Conservation (phyloP, 768 basidiomycete species). For the Pulveroboletus ravenelii region DNA sequence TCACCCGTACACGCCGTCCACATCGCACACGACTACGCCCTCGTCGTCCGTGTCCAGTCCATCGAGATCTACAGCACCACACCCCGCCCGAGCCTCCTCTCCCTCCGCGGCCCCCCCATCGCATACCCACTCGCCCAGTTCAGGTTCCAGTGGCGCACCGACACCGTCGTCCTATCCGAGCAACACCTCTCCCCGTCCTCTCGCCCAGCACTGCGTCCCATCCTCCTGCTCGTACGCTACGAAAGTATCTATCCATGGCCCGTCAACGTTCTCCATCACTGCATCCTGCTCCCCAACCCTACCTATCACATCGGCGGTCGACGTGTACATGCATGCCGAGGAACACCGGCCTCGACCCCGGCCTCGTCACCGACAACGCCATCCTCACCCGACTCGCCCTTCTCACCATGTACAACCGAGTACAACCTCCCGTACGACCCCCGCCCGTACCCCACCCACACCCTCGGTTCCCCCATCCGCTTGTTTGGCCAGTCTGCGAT, state of each 20-base stretch:
- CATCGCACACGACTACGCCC: slow-evolving; percentile 38
- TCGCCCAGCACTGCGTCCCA: slow-evolving; percentile 17
- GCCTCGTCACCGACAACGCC: not conserved
- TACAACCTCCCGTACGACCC: slow-evolving; percentile 45
- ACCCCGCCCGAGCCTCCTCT: slow-evolving; percentile 19
- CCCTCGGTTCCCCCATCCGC: slow-evolving; percentile 52
- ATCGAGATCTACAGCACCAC: slow-evolving; percentile 41
- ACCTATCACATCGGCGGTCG: slow-evolving; percentile 24
- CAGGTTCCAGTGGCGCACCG: slow-evolving; percentile 55
- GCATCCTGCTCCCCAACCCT: slow-evolving; percentile 44
- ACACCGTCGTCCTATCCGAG: slow-evolving; percentile 41
- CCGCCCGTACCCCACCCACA: slow-evolving; percentile 32
- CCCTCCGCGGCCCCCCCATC: slow-evolving; percentile 13
- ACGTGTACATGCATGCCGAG: not conserved
- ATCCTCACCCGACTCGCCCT: not conserved
- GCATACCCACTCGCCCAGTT: slow-evolving; percentile 44
- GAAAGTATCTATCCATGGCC: slow-evolving; percentile 63
- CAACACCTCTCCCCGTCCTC: slow-evolving; percentile 14
- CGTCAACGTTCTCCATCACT: slow-evolving; percentile 64
- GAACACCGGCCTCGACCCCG: not conserved
- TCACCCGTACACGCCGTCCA: slow-evolving; percentile 35
- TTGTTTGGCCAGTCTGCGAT: slow-evolving; percentile 52
- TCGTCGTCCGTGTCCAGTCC: slow-evolving; percentile 41
- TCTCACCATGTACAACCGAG: slow-evolving; percentile 8
- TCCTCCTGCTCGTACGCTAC: slow-evolving; percentile 57